phyloP scores from a whole-genome alignment of 352 stramenopile genomes.

The Sclerospora graminicola region DNA sequence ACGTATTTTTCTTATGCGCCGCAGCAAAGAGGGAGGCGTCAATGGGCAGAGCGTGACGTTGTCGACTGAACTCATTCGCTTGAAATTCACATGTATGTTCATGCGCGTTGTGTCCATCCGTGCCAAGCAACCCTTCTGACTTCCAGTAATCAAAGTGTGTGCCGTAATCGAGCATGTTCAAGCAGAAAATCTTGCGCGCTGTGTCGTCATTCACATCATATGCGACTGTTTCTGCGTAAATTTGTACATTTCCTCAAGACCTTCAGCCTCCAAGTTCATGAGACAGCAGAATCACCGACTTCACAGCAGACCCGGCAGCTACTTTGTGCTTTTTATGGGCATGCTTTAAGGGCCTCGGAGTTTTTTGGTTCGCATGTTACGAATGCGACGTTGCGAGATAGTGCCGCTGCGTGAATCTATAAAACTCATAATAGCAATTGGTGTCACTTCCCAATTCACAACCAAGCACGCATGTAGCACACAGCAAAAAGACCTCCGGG shows the following conservation, averaged over 20 bases:
- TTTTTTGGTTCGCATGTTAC: conserved; percentile 84
- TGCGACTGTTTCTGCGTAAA: conserved; percentile 88
- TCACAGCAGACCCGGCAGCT: conserved; percentile 80
- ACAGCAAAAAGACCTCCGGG: too few relatives aligned
- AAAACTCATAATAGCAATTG: too few relatives aligned
- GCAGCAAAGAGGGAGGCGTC: conserved; percentile 94
- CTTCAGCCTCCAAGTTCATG: conserved; percentile 89
- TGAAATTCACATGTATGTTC: conserved; percentile 90
- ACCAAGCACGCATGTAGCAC: too few relatives aligned
- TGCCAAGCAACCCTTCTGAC: conserved; percentile 91
- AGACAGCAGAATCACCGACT: conserved; percentile 86
- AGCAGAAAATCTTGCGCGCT: conserved; percentile 91
- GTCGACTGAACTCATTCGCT: conserved; percentile 88
- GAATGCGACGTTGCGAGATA: conserved; percentile 48
- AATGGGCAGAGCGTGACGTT: conserved; percentile 96
- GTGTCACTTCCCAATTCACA: too few relatives aligned
- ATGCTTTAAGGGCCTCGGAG: conserved; percentile 57
- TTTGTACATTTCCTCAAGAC: conserved; percentile 94
- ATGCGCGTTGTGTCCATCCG: conserved; percentile 91
- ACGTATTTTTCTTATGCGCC: conserved; percentile 96
- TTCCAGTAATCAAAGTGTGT: conserved; percentile 89
- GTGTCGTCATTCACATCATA: conserved; percentile 91
- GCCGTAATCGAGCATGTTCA: conserved; percentile 90
- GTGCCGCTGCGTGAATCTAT: conserved; percentile 46
- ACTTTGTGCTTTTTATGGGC: conserved; percentile 76